A percentile compares a stretch with the other conserved stretches of the same genome.
Conservation (phyloP, 2,329 filamentous ascomycete species). For the Talaromyces piceae region DNA sequence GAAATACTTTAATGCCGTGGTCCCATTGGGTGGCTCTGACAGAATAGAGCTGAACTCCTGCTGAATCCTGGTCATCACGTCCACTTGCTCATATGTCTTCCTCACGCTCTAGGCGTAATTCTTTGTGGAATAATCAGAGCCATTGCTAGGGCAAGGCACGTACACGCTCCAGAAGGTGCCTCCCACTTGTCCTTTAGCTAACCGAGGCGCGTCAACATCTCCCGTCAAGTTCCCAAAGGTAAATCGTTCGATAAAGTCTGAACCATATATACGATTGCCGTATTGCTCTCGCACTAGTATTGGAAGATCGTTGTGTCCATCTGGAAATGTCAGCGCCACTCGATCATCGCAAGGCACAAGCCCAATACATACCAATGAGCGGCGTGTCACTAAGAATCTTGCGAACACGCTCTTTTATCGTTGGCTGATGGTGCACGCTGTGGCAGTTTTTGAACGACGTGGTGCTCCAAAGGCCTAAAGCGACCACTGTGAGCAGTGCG, state of each 20-base stretch:
- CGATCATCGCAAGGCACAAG: constrained; percentile 1
- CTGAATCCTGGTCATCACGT: constrained; percentile 28
- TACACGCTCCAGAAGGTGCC: constrained; percentile 94
- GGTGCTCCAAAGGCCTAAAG: constrained; percentile 2
- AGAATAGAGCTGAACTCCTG: constrained; percentile 41
- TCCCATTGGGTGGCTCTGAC: constrained; percentile 49
- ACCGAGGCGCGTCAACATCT: constrained; percentile 73
- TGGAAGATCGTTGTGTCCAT: constrained; percentile 85
- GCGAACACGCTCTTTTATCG: constrained; percentile 33
- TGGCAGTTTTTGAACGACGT: constrained; percentile 3
- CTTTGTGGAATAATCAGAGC: constrained; percentile 63
- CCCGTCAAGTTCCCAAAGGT: constrained; percentile 58
- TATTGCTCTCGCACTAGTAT: constrained; percentile 61
- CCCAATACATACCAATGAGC: constrained; percentile 36
- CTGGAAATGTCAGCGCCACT: constrained; percentile 37
- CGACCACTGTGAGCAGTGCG: constrained; percentile 4
- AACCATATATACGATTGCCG: constrained; percentile 69
- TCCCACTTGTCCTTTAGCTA: constrained; percentile 58
- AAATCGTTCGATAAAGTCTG: constrained; percentile 68
- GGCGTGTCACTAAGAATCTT: constrained; percentile 41
- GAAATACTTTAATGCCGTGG: constrained; percentile 56
- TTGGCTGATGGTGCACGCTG: constrained; percentile 7
- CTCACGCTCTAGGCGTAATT: constrained; percentile 54
- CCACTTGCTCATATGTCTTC: constrained; percentile 29
- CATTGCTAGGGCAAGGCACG: constrained; percentile 65